Conservation (phyloP, 2,329 filamentous ascomycete genomes). For the Cordyceps cateniannulata region DNA sequence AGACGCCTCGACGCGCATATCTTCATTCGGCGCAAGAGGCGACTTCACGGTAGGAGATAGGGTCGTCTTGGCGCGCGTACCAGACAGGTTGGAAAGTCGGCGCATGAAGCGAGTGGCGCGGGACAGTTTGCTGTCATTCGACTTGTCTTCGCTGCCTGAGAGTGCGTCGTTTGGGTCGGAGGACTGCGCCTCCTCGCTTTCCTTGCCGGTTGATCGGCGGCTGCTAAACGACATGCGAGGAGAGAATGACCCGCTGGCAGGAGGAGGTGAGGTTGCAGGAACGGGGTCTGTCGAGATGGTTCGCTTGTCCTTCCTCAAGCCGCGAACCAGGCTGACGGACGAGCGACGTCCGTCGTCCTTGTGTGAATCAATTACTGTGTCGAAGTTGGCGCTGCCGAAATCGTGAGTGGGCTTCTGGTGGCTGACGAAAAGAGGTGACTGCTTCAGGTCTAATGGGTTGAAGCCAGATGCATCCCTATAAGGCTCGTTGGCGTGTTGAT, state of each 20-base stretch:
- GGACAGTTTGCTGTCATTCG: slow-evolving; percentile 41
- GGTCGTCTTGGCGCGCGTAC: slow-evolving; percentile 34
- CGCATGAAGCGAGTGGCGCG: slow-evolving; percentile 53
- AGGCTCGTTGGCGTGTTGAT: slow-evolving; percentile 31
- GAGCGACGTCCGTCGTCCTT: slow-evolving; percentile 44
- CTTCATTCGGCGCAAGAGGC: slow-evolving; percentile 28
- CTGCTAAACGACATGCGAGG: slow-evolving; percentile 52
- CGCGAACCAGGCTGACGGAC: slow-evolving; percentile 53
- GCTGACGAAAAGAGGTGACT: slow-evolving; percentile 54
- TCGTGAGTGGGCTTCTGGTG: slow-evolving; percentile 35
- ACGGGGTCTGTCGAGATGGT: slow-evolving; percentile 41
- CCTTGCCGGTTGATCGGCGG: slow-evolving; percentile 29
- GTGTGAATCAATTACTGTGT: slow-evolving; percentile 25
- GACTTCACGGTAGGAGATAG: background rate
- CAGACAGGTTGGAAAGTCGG: slow-evolving; percentile 49
- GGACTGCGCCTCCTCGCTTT: slow-evolving; percentile 30
- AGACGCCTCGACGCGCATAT: slow-evolving; percentile 17
- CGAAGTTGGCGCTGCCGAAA: slow-evolving; percentile 19
- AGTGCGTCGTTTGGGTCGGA: slow-evolving; percentile 38
- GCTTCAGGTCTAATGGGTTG: slow-evolving; percentile 45
- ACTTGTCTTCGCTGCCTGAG: slow-evolving; percentile 42
- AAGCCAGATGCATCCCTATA: slow-evolving; percentile 38
- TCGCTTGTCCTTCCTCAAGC: slow-evolving; percentile 55
- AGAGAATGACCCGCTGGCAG: slow-evolving; percentile 36
- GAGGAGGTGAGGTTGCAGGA: slow-evolving; percentile 35